phyloP scores from a whole-genome alignment of 805 yeast species.

The Wickerhamiella occidentalis region DNA sequence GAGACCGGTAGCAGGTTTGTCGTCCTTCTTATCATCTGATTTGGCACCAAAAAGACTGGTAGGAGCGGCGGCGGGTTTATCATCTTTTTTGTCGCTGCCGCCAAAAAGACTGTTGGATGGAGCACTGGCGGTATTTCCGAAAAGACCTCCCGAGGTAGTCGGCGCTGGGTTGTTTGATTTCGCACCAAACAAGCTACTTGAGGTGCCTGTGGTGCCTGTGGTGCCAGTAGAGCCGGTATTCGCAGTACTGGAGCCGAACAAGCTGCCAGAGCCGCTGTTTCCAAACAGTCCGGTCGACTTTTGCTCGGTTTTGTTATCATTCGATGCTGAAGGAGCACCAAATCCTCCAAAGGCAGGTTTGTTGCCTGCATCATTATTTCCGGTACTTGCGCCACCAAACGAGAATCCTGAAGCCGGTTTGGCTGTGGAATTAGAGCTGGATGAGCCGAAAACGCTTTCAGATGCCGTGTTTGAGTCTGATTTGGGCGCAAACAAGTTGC shows the following conservation, averaged over 20 bases:
- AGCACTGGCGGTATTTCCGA: not conserved
- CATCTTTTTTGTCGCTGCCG: constrained; percentile 9
- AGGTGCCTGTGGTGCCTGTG: not conserved
- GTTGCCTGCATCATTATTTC: constrained; percentile 8
- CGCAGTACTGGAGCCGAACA: constrained; percentile 18
- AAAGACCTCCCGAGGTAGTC: not conserved
- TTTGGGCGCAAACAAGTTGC: not conserved
- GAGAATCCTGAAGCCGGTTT: not conserved
- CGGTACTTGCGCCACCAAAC: constrained; percentile 1
- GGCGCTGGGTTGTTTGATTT: constrained; percentile 12
- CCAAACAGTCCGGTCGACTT: not conserved
- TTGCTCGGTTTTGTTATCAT: not conserved
- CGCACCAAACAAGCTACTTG: not conserved
- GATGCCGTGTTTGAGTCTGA: not conserved
- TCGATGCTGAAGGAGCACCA: not conserved
- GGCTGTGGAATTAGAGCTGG: constrained; percentile 3
- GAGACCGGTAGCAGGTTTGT: constrained; percentile 14
- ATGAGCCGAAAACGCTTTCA: not conserved
- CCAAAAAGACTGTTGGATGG: constrained; percentile 14
- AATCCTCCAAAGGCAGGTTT: not conserved
- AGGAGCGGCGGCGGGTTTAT: constrained; percentile 7
- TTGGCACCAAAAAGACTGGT: constrained; percentile 1
- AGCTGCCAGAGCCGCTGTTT: not conserved
- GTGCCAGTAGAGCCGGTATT: not conserved
- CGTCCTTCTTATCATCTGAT: constrained; percentile 7